Evolutionary conservation across 441 rosid species (phyloP), one percentile per base, ranked within the genome.

Genomic region (Erodium texanum): DNA sequence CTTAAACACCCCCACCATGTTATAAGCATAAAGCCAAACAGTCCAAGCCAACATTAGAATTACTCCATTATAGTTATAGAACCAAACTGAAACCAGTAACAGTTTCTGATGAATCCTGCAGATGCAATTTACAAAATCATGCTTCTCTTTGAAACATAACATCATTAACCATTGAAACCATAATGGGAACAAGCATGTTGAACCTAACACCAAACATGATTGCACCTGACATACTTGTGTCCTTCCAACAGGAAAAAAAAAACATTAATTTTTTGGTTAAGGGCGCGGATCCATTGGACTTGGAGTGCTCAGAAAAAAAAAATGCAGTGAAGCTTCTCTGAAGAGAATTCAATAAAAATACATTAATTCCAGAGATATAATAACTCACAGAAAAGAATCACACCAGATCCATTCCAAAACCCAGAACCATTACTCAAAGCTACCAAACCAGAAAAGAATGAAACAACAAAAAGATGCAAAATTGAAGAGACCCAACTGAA

Each of bases 401-500:
- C 5, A n/a, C 16, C 61, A 52, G 63, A 68, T 68, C 32, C 48
- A 45, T 62, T 10, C 8, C 34, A 24, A 41, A 50, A 68, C 50
- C 69, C 65, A 38, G 27, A 66, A 66, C 50, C 61, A 48, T n/a
- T n/a, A 64, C 29, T 23, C 36, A 54, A 68, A 10, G 43, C 67
- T 19, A 66, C 66, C 22, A 7, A 34, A 20, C 34, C 27, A 75
- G 62, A 41, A 65, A 68, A 3, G 45, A 52, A 52, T 62, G 24
- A 19, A 62, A 41, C 10, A 20, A 23, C 24, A 59, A 56, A 56
- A 56, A 7, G 52, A 50, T 15, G 20, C 62, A 41, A 68, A 78
- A 65, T 27, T 34, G 65, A 32, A 65, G 61, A 66, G 29, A 18
- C 67, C 71, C 74, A 70, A 64, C 24, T 45, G 36, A 2, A 56